Percentiles rank a stretch among this genome's conserved stretches.
phyloP scores from a whole-genome alignment of 2,329 filamentous ascomycete species.

The Aspergillus sojae region DNA sequence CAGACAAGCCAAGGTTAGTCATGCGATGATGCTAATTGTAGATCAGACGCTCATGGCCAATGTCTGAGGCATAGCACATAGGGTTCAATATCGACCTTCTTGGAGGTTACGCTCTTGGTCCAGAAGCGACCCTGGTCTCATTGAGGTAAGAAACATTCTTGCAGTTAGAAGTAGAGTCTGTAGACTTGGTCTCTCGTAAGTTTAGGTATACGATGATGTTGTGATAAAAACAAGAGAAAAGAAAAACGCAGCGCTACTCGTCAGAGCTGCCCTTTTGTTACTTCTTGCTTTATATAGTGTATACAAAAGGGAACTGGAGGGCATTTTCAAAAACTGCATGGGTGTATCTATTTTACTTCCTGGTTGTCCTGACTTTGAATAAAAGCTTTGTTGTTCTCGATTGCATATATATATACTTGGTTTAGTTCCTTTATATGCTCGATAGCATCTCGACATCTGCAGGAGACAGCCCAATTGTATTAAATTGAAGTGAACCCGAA shows the following conservation, averaged over 20 bases:
- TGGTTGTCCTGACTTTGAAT: not conserved
- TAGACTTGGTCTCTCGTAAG: not conserved
- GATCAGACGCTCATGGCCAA: not conserved
- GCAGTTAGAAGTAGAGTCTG: not conserved
- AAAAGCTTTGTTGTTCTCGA: not conserved
- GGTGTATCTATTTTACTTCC: too few relatives aligned
- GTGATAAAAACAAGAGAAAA: not conserved
- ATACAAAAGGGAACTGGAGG: not conserved
- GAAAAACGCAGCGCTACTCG: not conserved
- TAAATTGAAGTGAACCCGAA: not conserved
- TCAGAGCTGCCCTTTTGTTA: not conserved
- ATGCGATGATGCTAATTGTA: not conserved
- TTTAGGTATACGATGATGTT: not conserved
- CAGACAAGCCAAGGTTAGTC: not conserved
- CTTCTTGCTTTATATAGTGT: not conserved
- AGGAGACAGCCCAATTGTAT: not conserved
- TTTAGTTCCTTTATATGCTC: not conserved
- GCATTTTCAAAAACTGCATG: not conserved
- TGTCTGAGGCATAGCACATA: not conserved
- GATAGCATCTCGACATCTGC: not conserved
- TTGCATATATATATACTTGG: not conserved
- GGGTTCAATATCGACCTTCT: not conserved
- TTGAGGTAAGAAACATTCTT: not conserved
- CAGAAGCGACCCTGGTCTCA: not conserved
- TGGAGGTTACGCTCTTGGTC: not conserved